Conservation (phyloP, 2,329 filamentous ascomycete species). For the Fusarium anthophilum region DNA sequence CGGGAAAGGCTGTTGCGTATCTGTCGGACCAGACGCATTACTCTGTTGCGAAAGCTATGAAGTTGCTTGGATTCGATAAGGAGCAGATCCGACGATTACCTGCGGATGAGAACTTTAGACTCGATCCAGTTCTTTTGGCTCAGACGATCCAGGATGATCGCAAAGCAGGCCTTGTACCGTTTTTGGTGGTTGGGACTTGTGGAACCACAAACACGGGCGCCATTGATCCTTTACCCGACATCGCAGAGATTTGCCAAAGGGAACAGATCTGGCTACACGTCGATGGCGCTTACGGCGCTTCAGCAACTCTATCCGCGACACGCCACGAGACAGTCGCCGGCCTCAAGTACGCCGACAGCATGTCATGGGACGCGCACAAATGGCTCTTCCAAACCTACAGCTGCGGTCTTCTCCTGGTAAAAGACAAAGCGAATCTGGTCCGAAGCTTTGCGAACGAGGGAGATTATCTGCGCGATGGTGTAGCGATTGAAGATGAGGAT, state of each 20-base stretch:
- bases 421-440: conserved; percentile 27
- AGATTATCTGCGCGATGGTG: conserved; percentile 37
- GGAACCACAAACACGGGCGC: conserved; percentile 28
- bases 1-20: neutral
- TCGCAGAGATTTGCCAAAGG: conserved; percentile 9
- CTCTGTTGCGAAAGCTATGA: conserved; percentile 12
- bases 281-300: conserved; percentile 41
- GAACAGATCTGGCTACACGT: conserved; percentile 38
- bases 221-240: neutral
- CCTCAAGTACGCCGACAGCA: conserved; percentile 33
- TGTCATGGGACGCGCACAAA: conserved; percentile 44
- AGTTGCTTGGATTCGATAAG: conserved; percentile 3
- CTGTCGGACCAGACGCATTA: conserved; percentile 20
- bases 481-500: conserved; percentile 37
- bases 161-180: neutral
- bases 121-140: neutral
- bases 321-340: conserved; percentile 9
- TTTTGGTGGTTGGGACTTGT: conserved; percentile 24
- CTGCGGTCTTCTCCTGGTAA: conserved; percentile 36
- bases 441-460: conserved; percentile 38
- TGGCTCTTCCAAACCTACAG: conserved; percentile 43
- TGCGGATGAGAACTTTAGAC: neutral
- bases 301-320: conserved; percentile 26
- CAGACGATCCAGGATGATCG: neutral
- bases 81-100: neutral